These are phyloP conservation scores for Eucalyptus camaldulensis DNA, from an alignment of 345 rosid species.

Conservation along the genomic window DNA sequence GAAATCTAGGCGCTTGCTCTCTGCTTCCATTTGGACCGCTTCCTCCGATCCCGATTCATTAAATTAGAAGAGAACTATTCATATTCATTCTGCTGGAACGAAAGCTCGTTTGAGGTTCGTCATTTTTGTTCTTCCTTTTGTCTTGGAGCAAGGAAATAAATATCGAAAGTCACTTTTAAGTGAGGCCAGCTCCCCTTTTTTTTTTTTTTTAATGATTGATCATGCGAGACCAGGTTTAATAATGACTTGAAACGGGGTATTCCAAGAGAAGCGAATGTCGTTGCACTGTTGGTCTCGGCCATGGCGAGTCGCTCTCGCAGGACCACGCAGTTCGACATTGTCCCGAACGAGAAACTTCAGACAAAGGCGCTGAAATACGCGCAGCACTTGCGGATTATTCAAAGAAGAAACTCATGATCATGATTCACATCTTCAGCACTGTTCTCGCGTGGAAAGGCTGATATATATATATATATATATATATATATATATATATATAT, in stretches of 20 bases:
- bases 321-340: not conserved
- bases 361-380: not conserved
- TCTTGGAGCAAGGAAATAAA: not conserved
- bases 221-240: not conserved
- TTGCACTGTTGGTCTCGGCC: not conserved
- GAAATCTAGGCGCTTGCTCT: conserved; percentile 73
- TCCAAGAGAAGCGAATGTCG: not conserved
- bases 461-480: no score
- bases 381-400: not conserved
- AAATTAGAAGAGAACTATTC: not conserved
- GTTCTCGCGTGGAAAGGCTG: not conserved
- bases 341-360: not conserved
- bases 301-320: not conserved
- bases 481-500: no score
- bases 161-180: not conserved
- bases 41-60: not conserved
- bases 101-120: not conserved
- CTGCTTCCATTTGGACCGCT: conserved; percentile 71
- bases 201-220: not conserved
- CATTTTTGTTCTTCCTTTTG: not conserved
- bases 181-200: not conserved
- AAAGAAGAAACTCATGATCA: not conserved
- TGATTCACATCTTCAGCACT: not conserved
- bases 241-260: not conserved
- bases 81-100: not conserved